Conservation (phyloP, 2,329 filamentous ascomycete genomes). For the Pseudomassariella vexata region DNA sequence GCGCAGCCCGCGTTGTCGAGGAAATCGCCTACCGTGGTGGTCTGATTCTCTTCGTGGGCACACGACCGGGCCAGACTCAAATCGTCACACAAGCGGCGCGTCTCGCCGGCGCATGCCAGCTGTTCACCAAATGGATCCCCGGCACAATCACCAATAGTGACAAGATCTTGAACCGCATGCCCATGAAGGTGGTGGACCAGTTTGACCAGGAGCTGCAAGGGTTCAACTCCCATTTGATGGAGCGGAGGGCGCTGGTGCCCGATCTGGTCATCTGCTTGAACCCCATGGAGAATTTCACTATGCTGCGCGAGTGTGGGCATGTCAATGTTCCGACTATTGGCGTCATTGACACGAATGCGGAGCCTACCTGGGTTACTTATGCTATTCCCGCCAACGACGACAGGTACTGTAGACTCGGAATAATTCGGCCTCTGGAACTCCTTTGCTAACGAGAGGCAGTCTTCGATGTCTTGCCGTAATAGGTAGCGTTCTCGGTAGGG, state of each 20-base stretch:
- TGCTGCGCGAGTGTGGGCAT: conserved; percentile 85
- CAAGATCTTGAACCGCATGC: conserved; percentile 70
- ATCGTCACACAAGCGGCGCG: conserved; percentile 76
- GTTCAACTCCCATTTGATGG: conserved; percentile 59
- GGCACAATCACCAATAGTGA: conserved; percentile 90
- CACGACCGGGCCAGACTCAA: conserved; percentile 72
- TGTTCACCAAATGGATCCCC: conserved; percentile 90
- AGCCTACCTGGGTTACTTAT: conserved; percentile 93
- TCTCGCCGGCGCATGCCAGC: conserved; percentile 72
- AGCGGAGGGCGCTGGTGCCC: conserved; percentile 66
- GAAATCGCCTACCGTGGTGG: conserved; percentile 80
- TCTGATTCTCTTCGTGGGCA: conserved; percentile 86
- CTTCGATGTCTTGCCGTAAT: conserved; percentile 77
- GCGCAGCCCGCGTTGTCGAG: conserved; percentile 86
- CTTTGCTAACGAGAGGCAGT: conserved; percentile 38
- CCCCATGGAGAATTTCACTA: conserved; percentile 82
- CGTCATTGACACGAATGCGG: conserved; percentile 86
- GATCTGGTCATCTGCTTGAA: conserved; percentile 92
- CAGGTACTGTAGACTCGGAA: conserved; percentile 47
- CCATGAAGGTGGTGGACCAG: conserved; percentile 71
- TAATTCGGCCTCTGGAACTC: neutral
- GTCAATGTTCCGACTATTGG: conserved; percentile 91
- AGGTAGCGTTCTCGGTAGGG: conserved; percentile 76
- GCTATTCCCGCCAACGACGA: conserved; percentile 96
- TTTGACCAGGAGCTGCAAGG: conserved; percentile 55